phyloP scores from a whole-genome alignment of 2,329 filamentous ascomycete genomes.

The Hypoxylon sp. region DNA sequence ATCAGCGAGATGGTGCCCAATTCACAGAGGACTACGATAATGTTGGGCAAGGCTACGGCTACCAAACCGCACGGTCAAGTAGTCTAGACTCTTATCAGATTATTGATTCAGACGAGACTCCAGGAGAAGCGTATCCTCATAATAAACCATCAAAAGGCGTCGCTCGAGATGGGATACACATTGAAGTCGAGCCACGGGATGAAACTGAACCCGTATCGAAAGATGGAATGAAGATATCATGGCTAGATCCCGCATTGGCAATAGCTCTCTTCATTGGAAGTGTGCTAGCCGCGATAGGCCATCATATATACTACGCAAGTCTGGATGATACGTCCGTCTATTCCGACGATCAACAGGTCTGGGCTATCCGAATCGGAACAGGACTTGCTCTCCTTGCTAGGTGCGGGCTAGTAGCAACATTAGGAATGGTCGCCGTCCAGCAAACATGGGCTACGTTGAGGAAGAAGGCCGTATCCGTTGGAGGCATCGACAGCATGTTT shows the following conservation, averaged over 20 bases:
- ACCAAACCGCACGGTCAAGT: not conserved
- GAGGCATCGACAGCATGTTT: constrained; percentile 33
- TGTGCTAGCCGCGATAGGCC: constrained; percentile 12
- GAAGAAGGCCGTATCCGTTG: constrained; percentile 22
- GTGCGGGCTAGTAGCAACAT: constrained; percentile 17
- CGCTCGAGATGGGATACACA: not conserved
- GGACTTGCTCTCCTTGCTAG: constrained; percentile 21
- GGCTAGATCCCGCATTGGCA: constrained; percentile 9
- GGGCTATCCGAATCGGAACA: constrained; percentile 32
- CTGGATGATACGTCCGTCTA: constrained; percentile 10
- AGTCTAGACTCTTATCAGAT: not conserved
- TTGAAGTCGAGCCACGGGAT: constrained; percentile 4
- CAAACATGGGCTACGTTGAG: constrained; percentile 28
- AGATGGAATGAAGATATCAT: constrained; percentile 6
- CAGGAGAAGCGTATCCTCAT: not conserved
- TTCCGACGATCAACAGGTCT: constrained; percentile 20
- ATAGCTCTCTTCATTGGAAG: constrained; percentile 18
- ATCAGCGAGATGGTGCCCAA: not conserved
- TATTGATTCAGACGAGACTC: not conserved
- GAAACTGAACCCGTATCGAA: not conserved
- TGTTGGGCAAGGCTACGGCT: not conserved
- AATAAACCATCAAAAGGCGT: not conserved
- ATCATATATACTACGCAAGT: constrained; percentile 24
- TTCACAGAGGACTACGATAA: not conserved
- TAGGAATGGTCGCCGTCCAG: constrained; percentile 25